Percentiles rank a stretch among this genome's conserved stretches.
phyloP scores from a whole-genome alignment of 1,284 basidiomycete genomes.

The Papiliotrema laurentii region DNA sequence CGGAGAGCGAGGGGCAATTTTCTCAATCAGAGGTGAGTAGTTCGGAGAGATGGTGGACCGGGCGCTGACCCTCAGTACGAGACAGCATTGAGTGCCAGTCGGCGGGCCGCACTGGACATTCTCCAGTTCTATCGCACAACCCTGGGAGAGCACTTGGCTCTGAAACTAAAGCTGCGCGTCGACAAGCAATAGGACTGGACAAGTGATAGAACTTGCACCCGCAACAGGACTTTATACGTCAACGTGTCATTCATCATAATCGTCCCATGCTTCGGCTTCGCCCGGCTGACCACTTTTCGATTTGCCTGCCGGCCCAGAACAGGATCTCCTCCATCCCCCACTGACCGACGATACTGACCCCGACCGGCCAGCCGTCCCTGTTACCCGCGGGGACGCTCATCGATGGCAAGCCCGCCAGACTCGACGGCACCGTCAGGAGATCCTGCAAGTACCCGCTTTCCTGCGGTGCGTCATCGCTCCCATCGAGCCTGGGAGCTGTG shows the following conservation, averaged over 20 bases:
- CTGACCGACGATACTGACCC: constrained; percentile 77
- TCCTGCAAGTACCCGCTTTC: constrained; percentile 75
- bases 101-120: not conserved
- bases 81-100: not conserved
- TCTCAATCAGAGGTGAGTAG: constrained; percentile 22
- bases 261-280: not conserved
- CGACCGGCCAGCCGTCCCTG: constrained; percentile 74
- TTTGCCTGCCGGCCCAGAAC: constrained; percentile 52
- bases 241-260: not conserved
- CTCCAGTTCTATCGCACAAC: not conserved
- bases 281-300: constrained; percentile 26
- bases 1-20: constrained; percentile 48
- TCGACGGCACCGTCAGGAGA: constrained; percentile 85
- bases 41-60: not conserved
- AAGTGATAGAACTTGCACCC: no score
- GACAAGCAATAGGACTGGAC: no score
- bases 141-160: not conserved
- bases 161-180: no score
- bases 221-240: no score
- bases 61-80: not conserved
- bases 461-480: constrained; percentile 35
- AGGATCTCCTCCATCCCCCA: constrained; percentile 80
- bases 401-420: constrained; percentile 80
- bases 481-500: constrained; percentile 61
- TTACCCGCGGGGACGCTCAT: constrained; percentile 65